These are phyloP conservation scores for Botrytis elliptica DNA, from an alignment of 2,329 filamentous ascomycete species.

Conservation along the genomic window DNA sequence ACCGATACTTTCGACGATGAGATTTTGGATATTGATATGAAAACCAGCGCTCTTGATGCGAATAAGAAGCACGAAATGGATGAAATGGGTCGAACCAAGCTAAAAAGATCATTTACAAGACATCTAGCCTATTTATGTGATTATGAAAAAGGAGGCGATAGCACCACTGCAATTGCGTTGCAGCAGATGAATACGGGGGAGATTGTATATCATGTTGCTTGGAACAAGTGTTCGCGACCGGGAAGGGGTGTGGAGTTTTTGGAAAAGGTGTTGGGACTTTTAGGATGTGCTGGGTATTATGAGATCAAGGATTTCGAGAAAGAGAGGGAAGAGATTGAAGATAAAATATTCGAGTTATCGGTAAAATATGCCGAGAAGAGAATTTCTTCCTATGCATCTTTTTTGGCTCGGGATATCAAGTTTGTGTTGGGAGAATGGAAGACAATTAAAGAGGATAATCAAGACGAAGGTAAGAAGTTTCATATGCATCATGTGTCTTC, in stretches of 20 bases:
- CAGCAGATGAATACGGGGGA: neutral
- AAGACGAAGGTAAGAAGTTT: neutral
- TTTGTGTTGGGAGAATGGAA: neutral
- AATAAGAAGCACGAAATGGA: neutral
- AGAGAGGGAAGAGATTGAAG: neutral
- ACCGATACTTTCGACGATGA: constrained; percentile 14
- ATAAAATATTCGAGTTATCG: neutral
- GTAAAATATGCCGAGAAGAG: neutral
- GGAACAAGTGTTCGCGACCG: neutral
- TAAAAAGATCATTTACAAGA: neutral
- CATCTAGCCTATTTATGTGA: neutral
- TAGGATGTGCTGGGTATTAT: neutral
- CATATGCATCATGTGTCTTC: neutral
- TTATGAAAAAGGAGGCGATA: neutral
- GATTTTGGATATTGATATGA: neutral
- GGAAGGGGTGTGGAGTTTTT: neutral
- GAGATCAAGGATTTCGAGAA: neutral
- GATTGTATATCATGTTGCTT: neutral
- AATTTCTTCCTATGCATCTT: neutral
- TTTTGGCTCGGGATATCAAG: neutral
- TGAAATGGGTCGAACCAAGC: neutral
- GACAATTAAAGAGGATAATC: neutral
- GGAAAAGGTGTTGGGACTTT: neutral
- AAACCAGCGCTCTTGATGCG: neutral
- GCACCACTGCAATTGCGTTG: neutral